Evolutionary conservation across 2,329 filamentous ascomycete species (phyloP).

Genomic region (Ascochyta viciae-villosae): DNA sequence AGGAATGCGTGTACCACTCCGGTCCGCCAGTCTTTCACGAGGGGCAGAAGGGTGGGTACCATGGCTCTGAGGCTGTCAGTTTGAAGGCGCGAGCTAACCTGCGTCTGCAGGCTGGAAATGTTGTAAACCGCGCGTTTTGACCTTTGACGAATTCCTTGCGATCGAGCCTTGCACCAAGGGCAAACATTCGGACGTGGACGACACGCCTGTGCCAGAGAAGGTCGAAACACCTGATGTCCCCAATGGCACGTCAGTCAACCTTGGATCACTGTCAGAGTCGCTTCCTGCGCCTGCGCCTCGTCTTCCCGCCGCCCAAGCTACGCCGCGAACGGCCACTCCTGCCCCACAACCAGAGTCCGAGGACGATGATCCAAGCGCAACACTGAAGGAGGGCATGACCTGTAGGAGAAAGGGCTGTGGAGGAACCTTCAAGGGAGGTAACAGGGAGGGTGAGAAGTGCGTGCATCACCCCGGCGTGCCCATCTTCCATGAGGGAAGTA

Average conservation of each 20-base stretch:
- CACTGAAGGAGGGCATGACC: slow-evolving; percentile 74
- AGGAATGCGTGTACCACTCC: slow-evolving; percentile 90
- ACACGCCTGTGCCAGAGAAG: slow-evolving; percentile 62
- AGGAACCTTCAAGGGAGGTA: slow-evolving; percentile 63
- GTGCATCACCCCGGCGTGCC: slow-evolving; percentile 88
- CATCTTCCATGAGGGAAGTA: slow-evolving; percentile 97
- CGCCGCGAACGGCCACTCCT: slow-evolving; percentile 33
- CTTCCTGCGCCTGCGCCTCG: slow-evolving; percentile 43
- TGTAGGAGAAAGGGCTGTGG: slow-evolving; percentile 83
- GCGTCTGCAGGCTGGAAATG: slow-evolving; percentile 87
- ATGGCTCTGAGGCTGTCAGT: not conserved
- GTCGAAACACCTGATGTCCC: slow-evolving; percentile 57
- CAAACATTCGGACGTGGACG: slow-evolving; percentile 88
- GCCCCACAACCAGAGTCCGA: slow-evolving; percentile 66
- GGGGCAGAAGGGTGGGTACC: slow-evolving; percentile 84
- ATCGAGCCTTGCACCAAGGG: slow-evolving; percentile 94
- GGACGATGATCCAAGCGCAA: slow-evolving; percentile 79
- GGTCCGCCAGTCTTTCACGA: slow-evolving; percentile 93
- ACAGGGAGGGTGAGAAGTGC: slow-evolving; percentile 74
- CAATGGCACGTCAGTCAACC: slow-evolving; percentile 40
- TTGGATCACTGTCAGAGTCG: slow-evolving; percentile 41
- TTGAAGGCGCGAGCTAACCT: slow-evolving; percentile 12
- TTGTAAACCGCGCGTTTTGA: slow-evolving; percentile 95
- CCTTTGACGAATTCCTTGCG: slow-evolving; percentile 95
- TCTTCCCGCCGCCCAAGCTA: slow-evolving; percentile 40